A percentile compares a stretch with the other conserved stretches of the same genome.
phyloP scores from a whole-genome alignment of 2,329 filamentous ascomycete genomes.

The Fusarium vanettenii region DNA sequence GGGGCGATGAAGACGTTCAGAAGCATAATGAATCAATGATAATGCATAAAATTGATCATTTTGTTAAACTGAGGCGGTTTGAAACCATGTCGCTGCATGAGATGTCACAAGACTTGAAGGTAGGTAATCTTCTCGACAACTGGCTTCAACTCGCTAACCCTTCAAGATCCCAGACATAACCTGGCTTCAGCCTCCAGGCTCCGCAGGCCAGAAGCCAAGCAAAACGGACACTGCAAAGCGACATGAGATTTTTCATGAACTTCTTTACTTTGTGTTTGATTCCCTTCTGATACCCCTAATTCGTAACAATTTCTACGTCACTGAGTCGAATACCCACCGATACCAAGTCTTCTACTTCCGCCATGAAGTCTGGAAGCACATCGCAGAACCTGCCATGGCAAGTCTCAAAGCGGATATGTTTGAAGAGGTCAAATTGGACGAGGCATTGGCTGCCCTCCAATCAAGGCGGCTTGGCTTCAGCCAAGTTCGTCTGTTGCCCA shows the following conservation, averaged over 20 bases:
- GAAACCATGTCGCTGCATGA: slow-evolving; percentile 86
- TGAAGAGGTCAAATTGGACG: slow-evolving; percentile 74
- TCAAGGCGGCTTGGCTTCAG: slow-evolving; percentile 79
- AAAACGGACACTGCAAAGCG: slow-evolving; percentile 81
- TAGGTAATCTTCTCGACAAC: slow-evolving; percentile 47
- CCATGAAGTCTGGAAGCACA: slow-evolving; percentile 87
- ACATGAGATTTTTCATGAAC: slow-evolving; percentile 81
- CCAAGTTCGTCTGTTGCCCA: slow-evolving; percentile 84
- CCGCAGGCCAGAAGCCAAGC: slow-evolving; percentile 67
- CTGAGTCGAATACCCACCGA: slow-evolving; percentile 84
- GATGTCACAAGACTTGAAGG: slow-evolving; percentile 80
- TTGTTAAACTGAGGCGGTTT: slow-evolving; percentile 81
- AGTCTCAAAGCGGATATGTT: slow-evolving; percentile 79
- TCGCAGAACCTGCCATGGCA: slow-evolving; percentile 79
- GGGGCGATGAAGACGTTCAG: slow-evolving; percentile 69
- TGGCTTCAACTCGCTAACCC: not conserved
- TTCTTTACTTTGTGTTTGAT: slow-evolving; percentile 94
- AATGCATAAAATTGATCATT: slow-evolving; percentile 78
- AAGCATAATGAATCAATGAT: slow-evolving; percentile 71
- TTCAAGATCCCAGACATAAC: slow-evolving; percentile 71
- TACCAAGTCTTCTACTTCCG: slow-evolving; percentile 93
- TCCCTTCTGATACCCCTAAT: slow-evolving; percentile 90
- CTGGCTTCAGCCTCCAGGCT: slow-evolving; percentile 75
- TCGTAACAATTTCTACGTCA: slow-evolving; percentile 91
- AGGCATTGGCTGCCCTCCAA: slow-evolving; percentile 68